These are phyloP conservation scores for Penicillium pancosmium DNA, from an alignment of 495 filamentous ascomycete species.

Conservation along the genomic window DNA sequence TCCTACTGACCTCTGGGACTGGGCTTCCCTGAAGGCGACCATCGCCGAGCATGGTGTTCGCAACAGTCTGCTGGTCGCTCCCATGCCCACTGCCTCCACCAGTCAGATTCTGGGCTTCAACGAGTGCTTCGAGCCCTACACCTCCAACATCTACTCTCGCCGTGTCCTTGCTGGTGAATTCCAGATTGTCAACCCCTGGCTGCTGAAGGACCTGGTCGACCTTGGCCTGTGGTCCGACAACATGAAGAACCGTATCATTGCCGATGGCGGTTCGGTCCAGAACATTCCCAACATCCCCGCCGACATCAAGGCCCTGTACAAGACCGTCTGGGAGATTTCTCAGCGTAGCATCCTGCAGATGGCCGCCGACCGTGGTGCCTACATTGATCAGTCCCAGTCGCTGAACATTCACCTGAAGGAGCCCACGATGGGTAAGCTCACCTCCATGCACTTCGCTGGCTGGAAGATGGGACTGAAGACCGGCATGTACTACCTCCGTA, in stretches of 20 bases:
- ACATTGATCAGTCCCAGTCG: constrained; percentile 97
- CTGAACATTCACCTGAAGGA: constrained; percentile 99
- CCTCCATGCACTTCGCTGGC: constrained; percentile 97
- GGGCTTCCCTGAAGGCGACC: constrained; percentile 82
- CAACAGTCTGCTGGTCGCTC: constrained; percentile 92
- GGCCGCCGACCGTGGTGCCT: constrained; percentile 97
- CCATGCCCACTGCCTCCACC: constrained; percentile 96
- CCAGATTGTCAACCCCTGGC: constrained; percentile 99
- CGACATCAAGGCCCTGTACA: constrained; percentile 96
- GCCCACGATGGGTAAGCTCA: constrained; percentile 99
- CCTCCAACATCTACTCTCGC: constrained; percentile 98
- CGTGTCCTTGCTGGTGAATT: constrained; percentile 98
- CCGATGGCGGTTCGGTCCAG: constrained; percentile 93
- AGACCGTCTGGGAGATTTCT: constrained; percentile 99
- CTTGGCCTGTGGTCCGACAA: constrained; percentile 98
- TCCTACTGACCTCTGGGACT: constrained; percentile 95
- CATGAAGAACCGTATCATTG: constrained; percentile 99
- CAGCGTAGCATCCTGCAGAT: constrained; percentile 94
- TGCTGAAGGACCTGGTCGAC: constrained; percentile 96
- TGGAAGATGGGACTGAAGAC: constrained; percentile 99
- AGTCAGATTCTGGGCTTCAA: constrained; percentile 98
- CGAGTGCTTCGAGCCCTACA: constrained; percentile 99
- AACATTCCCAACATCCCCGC: constrained; percentile 93
- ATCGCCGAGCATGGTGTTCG: constrained; percentile 90
- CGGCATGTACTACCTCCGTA: constrained; percentile 99